A percentile compares a stretch with the other conserved stretches of the same genome.
These are phyloP conservation scores for Aspergillus bombycis DNA, from an alignment of 2,329 filamentous ascomycete species.

Conservation along the genomic window DNA sequence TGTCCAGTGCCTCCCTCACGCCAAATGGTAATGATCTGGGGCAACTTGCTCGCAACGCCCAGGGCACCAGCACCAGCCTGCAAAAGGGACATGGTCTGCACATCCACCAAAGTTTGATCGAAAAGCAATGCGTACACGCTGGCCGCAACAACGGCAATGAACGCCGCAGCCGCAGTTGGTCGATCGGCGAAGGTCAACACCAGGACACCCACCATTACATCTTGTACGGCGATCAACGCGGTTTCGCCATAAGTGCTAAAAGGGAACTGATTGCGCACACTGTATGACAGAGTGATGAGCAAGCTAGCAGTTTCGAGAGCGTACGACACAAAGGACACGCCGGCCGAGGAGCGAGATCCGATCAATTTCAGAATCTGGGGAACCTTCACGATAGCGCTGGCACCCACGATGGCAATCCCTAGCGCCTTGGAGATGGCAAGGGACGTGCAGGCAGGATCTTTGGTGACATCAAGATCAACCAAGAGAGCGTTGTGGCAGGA, in stretches of 20 bases:
- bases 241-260: conserved; percentile 98
- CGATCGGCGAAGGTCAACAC: conserved; percentile 82
- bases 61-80: conserved; percentile 84
- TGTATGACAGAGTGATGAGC: conserved; percentile 90
- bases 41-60: conserved; percentile 86
- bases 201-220: conserved; percentile 83
- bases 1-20: conserved; percentile 87
- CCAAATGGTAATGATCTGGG: conserved; percentile 88
- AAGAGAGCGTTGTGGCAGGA: conserved; percentile 85
- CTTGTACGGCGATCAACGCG: conserved; percentile 87
- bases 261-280: conserved; percentile 84
- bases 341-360: conserved; percentile 75
- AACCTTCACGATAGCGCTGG: conserved; percentile 90
- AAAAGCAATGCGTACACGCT: conserved; percentile 72
- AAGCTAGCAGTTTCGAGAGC: conserved; percentile 87
- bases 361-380: conserved; percentile 95
- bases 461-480: conserved; percentile 76
- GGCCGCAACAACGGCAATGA: conserved; percentile 75
- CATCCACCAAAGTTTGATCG: conserved; percentile 63
- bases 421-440: conserved; percentile 90
- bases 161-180: conserved; percentile 69
- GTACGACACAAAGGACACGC: conserved; percentile 88
- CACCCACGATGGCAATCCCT: conserved; percentile 89
- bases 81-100: conserved; percentile 69
- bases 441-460: conserved; percentile 78